Evolutionary conservation across 805 yeast genomes (phyloP), one percentile per base, ranked within the genome.

Genomic region (Wickerhamiella alocasiicola): DNA sequence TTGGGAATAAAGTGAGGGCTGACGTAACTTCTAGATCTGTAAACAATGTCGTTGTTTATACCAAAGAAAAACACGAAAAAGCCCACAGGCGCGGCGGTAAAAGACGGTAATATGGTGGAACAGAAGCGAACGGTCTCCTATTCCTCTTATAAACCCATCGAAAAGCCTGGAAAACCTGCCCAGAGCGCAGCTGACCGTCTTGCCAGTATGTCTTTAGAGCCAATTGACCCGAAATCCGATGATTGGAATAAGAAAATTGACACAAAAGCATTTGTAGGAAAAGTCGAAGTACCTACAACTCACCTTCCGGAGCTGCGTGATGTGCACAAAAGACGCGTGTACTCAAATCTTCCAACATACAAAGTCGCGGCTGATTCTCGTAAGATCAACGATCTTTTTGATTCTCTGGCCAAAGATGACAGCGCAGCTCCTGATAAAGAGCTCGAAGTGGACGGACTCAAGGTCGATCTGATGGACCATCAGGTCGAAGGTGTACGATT

Each of bases 401-500:
- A 44, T 13, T 36, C 26, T 12, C 26, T 49, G 11, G 15, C 12
- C 19, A 26, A 15, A 19, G 43, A 43, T 4, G 24, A 30, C 5
- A 39, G 24, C 3, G 49, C 27, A 9, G 43, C 40, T 2, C 39
- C 13, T 7, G 36, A 31, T 6, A 23, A 15, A 11, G 41, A 43
- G 5, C 23, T 17, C 15, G 23, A 33, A 1, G 59, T 67, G 1
- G 51, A 55, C 12, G 73, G 73, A 2, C 49, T 70, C 15, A 47
- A 46, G 1, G 69, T 67, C 1, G 49, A 45, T 24, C 49, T 70
- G 19, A 45, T 68, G 31, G 63, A 64, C n/a, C 76, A 71, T 48
- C 76, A 71, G 46, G 57, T 59, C 2, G 50, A 49, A 4, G 76
- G 76, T 2, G 52, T 71, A 20, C 47, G 49, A 31, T 71, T 71